Evolutionary conservation across 2,329 filamentous ascomycete genomes (phyloP).

Genomic region (Clathrospora elynae): DNA sequence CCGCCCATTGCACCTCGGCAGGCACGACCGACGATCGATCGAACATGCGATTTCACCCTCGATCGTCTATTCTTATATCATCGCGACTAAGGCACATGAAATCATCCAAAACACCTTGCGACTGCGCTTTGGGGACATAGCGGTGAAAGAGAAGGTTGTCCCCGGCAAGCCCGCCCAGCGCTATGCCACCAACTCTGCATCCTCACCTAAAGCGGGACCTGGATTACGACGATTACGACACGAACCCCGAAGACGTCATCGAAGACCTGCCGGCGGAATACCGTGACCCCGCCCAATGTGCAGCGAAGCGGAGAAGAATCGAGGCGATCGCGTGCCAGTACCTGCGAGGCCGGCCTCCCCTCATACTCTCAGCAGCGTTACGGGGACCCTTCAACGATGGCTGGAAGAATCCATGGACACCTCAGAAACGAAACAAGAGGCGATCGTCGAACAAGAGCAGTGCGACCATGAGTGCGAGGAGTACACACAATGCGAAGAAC

Average conservation of each 20-base stretch:
- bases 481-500: constrained; percentile 1
- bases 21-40: constrained; percentile 5
- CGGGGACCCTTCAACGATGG: constrained; percentile 63
- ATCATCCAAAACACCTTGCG: neutral
- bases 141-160: neutral
- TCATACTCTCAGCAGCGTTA: constrained; percentile 65
- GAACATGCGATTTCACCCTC: constrained; percentile 14
- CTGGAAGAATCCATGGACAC: constrained; percentile 48
- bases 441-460: neutral
- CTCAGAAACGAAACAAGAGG: constrained; percentile 4
- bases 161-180: constrained; percentile 2
- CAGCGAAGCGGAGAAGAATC: constrained; percentile 61
- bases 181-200: constrained; percentile 30
- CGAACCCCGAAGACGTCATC: constrained; percentile 50
- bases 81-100: neutral
- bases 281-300: constrained; percentile 62
- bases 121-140: neutral
- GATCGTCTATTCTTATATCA: constrained; percentile 12
- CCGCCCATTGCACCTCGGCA: constrained; percentile 5
- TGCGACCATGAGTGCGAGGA: neutral
- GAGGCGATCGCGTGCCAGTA: constrained; percentile 65
- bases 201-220: constrained; percentile 34
- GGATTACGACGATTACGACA: constrained; percentile 25
- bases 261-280: constrained; percentile 54
- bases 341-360: constrained; percentile 60